Base-by-base conservation (phyloP, 148 eudicot genomes). In the Tetragonia tetragonoides region DNA sequence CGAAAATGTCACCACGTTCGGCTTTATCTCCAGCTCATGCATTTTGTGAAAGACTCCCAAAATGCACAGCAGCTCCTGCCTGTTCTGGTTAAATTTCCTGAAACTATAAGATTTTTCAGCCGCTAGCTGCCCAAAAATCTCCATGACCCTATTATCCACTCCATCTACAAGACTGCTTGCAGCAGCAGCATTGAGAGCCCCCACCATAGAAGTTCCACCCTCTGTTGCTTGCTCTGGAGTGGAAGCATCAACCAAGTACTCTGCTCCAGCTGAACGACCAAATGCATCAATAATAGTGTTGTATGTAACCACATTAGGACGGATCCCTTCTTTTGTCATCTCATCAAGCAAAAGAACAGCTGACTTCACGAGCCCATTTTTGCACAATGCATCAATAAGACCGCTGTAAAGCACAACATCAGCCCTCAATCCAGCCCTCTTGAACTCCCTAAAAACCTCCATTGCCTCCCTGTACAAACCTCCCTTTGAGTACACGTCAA, bases 1-100 rank as follows among this genome's bases (percentile, higher is more conserved):
- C 4, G 99, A 95, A 88, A 95, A 95, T 66, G 99, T 95, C 75
- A 95, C 99, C 47, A 95, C 99, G 82, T 95, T 95, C 12, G 99
- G 99, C 74, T 88, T 95, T 76, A 95, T 95, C 79, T 88, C 86
- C 86, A 91, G 76, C 76, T 90, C 86, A 63, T 95, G 97, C 99
- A 95, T 95, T 90, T 90, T 92, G 39, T 86, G 89, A 68, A 95
- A 95, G 75, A 95, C 91, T 79, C 89, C 93, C 83, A 95, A 81
- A 57, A 95, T 86, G 69, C 94, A 92, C 24, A 86, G 41, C 63
- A 95, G 84, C 81, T 92, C 94, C 77, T 86, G 87, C 73, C 78
- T 84, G 11, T 78, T 84, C 74, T 74, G 84, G 75, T 70, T 84
- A 69, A 78, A 85, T 59, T 84, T 79, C 82, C 81, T 86, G 42